Base-by-base conservation (phyloP, 352 stramenopile genomes). In the Phytophthora macrochlamydospora region DNA sequence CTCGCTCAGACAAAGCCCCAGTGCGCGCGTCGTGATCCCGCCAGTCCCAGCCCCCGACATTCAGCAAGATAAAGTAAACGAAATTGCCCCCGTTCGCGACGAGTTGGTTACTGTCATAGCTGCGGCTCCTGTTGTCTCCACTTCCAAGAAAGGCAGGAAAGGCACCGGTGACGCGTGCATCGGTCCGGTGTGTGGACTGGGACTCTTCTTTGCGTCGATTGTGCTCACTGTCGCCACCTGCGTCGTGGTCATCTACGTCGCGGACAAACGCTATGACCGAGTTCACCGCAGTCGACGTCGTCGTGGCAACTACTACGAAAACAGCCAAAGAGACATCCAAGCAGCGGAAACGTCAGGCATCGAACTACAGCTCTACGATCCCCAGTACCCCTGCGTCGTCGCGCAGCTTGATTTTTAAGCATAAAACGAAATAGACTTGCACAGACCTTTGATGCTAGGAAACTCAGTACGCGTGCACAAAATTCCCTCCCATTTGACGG, bases 181-280 rank as follows among this genome's bases (percentile, higher is more conserved):
- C 40, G 73, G 66, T 24, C 56, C 69, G 0, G 37, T 83, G 7
- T 83, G 72, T 38, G 69, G 75, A n/a, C 59, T 83, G 11, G 62
- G 64, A 5, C 66, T 83, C 56, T 81, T 81, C 60, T 81, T 83
- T 59, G 59, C 73, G 11, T 76, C 74, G 0, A 55, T 79, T 31
- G 58, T 49, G 18, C 42, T 83, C 52, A 83, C 72, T 0, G 77
- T 83, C 45, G 37, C 51, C 18, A 60, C 74, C 11, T 83, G 75
- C 51, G 59, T 73, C 44, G 46, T 75, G 2, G 73, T 83, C 4
- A 56, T 83, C 9, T 83, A 77, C 56, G 38, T 83, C 6, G 57
- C 76, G 29, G 75, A 83, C 42, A 69, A 68, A 51, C 65, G 65
- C 40, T 71, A 74, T 49, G 59, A 73, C 46, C 56, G 55, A 33